Evolutionary conservation across 768 basidiomycete species (phyloP).

Genomic region (Pulveroboletus frians): DNA sequence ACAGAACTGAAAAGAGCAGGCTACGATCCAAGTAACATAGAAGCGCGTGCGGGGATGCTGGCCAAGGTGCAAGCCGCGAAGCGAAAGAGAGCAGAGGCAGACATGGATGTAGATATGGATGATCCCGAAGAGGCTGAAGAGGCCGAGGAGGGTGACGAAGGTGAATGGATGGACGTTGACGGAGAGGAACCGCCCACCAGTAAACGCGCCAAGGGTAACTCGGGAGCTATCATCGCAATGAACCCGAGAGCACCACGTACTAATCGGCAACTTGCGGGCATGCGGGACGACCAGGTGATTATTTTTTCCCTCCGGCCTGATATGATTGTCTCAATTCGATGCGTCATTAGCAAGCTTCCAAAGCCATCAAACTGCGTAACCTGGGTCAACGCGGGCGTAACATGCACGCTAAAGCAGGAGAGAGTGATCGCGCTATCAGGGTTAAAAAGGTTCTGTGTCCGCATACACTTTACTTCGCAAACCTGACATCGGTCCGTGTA

Average conservation of each 20-base stretch:
- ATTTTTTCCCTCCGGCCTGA: not conserved
- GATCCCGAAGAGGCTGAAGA: conserved; percentile 31
- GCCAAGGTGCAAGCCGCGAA: conserved; percentile 68
- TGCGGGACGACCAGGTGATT: conserved; percentile 66
- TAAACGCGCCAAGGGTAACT: conserved; percentile 60
- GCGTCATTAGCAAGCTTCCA: conserved; percentile 62
- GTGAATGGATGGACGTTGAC: conserved; percentile 51
- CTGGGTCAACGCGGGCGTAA: conserved; percentile 85
- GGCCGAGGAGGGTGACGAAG: conserved; percentile 37
- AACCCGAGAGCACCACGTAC: conserved; percentile 55
- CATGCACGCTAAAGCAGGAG: conserved; percentile 84
- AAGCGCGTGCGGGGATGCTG: conserved; percentile 81
- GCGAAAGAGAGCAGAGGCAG: conserved; percentile 52
- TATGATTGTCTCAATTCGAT: not conserved
- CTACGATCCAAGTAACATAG: conserved; percentile 79
- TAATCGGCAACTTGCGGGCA: conserved; percentile 71
- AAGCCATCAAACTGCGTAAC: conserved; percentile 78
- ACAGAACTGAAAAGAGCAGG: conserved; percentile 82
- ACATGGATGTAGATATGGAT: conserved; percentile 58
- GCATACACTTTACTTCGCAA: not conserved
- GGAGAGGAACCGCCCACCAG: conserved; percentile 45
- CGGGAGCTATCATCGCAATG: conserved; percentile 50
- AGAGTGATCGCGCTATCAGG: conserved; percentile 78
- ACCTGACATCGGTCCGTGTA: conserved; percentile 28
- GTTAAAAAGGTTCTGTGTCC: conserved; percentile 69